A percentile compares a stretch with the other conserved stretches of the same genome.
Evolutionary conservation across 139 green algal species (phyloP).

Genomic region (Chlorella vulgaris): DNA sequence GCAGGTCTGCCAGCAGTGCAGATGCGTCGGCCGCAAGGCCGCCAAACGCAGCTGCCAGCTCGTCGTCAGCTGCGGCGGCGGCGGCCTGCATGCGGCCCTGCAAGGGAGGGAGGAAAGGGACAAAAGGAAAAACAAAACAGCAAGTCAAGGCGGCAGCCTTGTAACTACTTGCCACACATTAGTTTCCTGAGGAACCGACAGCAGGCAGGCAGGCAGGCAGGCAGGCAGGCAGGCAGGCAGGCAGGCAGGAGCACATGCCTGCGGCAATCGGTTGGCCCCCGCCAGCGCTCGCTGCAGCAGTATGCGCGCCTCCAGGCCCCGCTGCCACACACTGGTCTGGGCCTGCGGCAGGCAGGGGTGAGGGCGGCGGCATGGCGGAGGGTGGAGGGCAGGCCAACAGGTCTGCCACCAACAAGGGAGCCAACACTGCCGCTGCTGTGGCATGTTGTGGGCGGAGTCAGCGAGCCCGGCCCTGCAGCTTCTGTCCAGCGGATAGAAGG

Average conservation of each 20-base stretch:
- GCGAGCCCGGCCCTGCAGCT: too few species aligned
- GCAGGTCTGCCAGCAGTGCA: conserved; percentile 45
- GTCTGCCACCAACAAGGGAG: background rate
- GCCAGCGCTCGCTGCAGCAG: conserved; percentile 67
- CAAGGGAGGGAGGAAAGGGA: background rate
- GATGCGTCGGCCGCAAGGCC: conserved; percentile 24
- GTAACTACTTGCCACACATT: too few species aligned
- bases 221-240: background rate
- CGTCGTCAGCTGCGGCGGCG: background rate
- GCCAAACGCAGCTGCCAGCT: conserved; percentile 26
- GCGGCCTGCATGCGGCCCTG: conserved; percentile 28
- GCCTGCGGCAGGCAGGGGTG: background rate
- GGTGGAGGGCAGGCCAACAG: background rate
- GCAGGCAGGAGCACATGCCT: background rate
- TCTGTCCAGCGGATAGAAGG: too few species aligned
- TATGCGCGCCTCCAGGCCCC: conserved; percentile 74
- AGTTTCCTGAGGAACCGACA: too few species aligned
- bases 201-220: too few species aligned
- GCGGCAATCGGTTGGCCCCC: conserved; percentile 57
- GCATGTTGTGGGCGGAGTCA: too few species aligned
- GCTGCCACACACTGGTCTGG: conserved; percentile 68
- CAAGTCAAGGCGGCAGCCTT: too few species aligned
- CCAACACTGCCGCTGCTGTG: background rate
- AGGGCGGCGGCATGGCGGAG: background rate
- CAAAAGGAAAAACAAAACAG: background rate